Percentiles rank a stretch among this genome's conserved stretches.
Conservation (phyloP, 257 asterid genomes). For the Solanum microdontum region DNA sequence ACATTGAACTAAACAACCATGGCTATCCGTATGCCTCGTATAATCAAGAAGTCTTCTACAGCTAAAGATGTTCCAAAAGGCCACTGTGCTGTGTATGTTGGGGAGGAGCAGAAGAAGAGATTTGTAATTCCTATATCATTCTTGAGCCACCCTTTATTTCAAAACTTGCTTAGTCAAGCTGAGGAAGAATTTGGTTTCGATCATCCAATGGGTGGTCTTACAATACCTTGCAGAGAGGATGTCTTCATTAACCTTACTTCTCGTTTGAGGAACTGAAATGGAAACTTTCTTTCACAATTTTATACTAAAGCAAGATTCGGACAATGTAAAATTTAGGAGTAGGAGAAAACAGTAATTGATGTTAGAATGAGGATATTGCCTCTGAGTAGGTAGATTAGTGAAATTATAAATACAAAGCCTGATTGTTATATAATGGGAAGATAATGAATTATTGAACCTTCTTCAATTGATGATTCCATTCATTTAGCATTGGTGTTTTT, state of each 20-base stretch:
- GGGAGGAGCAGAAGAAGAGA: conserved; percentile 24
- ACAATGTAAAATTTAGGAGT: background rate
- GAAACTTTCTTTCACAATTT: background rate
- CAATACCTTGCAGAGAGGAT: conserved; percentile 37
- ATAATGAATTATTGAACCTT: background rate
- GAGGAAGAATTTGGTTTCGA: conserved; percentile 31
- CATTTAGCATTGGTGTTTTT: background rate
- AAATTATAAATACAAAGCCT: background rate
- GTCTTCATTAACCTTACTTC: conserved; percentile 22
- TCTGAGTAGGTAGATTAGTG: background rate
- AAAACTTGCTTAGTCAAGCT: conserved; percentile 23
- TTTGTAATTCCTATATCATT: conserved; percentile 22
- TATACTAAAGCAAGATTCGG: background rate
- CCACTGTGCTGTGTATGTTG: conserved; percentile 46
- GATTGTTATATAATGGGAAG: background rate
- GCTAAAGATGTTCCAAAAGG: conserved; percentile 39
- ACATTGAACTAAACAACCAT: background rate
- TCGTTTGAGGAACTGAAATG: background rate
- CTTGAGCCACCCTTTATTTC: conserved; percentile 37
- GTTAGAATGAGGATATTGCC: background rate
- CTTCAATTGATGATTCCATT: background rate
- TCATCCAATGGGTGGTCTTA: conserved; percentile 56
- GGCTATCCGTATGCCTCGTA: background rate
- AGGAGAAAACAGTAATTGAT: background rate
- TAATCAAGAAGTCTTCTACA: background rate